Base-by-base conservation (phyloP, 148 eudicot genomes). In the Fagopyrum homotropicum region DNA sequence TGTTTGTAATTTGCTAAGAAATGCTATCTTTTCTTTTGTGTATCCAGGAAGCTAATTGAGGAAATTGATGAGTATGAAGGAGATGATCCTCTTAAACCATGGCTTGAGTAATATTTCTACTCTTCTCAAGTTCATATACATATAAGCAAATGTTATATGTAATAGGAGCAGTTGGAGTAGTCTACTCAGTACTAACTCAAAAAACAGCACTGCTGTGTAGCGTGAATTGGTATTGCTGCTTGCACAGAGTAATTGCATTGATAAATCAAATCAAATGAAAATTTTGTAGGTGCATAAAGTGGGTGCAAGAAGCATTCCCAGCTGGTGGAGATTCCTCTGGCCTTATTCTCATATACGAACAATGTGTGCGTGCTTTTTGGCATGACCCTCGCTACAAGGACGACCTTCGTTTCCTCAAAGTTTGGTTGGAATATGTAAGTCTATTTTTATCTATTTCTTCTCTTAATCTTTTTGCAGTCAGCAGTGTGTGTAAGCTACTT, bases 241-340 rank as follows among this genome's bases (percentile, higher is more conserved):
- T 60, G 68, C 17, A 8, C 40, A 35, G 10, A n/a, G 40, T 40
- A 0, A 55, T 56, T 35, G 29, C 11, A n/a, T 51, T n/a, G 29
- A 16, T 4, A 9, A 40, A 45, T 48, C 44, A 46, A 35, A 8
- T 61, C 8, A 50, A 60, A 50, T 76, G 51, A 64, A 45, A 35
- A 1, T 35, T 35, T 6, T 74, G 49, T 69, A 94, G 98, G 85
- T 95, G 98, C 89, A 92, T 95, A 70, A 90, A 95, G 79, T 95
- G 98, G 98, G 93, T 92, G 72, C 97, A 95, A 78, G 93, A 95
- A 77, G 88, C 96, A 64, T 95, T 92, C 79, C 97, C 98, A 73
- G 84, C 96, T 35, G 98, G 85, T 16, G 98, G 98, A 40, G 97
- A 95, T 79, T 78, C 80, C 70, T 95, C 98, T 4, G 97, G 98